Conservation (phyloP, 345 rosid species). For the Ceriops tagal region DNA sequence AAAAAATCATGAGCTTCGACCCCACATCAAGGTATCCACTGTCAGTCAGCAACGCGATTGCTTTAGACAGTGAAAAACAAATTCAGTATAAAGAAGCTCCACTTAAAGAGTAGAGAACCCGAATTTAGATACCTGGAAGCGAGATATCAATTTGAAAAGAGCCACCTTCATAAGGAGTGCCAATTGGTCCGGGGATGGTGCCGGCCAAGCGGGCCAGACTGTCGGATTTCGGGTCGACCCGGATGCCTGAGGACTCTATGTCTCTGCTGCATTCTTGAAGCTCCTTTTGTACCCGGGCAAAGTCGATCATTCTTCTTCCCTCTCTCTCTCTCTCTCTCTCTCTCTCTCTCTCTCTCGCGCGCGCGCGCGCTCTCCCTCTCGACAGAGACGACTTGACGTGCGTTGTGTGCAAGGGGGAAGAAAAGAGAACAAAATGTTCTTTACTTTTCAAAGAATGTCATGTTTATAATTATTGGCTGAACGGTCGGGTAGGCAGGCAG, state of each 20-base stretch:
- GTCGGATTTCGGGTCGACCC: constrained; percentile 68
- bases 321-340: neutral
- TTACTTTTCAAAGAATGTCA: too few species aligned
- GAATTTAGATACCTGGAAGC: constrained; percentile 46
- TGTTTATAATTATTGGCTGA: too few species aligned
- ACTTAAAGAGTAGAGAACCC: neutral
- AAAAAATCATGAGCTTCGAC: too few species aligned
- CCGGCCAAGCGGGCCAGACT: constrained; percentile 68
- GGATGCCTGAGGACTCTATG: constrained; percentile 65
- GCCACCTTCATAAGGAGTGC: constrained; percentile 95
- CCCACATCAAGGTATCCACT: neutral
- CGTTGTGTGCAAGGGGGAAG: neutral
- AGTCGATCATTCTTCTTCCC: constrained; percentile 54
- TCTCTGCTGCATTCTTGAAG: constrained; percentile 82
- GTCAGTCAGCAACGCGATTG: too few species aligned
- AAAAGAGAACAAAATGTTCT: neutral
- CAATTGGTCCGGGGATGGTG: constrained; percentile 78
- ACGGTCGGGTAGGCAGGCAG: too few species aligned
- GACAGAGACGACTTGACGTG: too few species aligned
- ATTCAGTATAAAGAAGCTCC: too few species aligned
- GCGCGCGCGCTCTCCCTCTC: neutral
- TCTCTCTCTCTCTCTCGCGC: neutral
- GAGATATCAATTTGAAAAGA: constrained; percentile 81
- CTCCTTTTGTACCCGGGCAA: constrained; percentile 85
- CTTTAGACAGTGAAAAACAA: too few species aligned